Percentiles rank a stretch among this genome's conserved stretches.
phyloP scores from a whole-genome alignment of 192 early-diverging fungal genomes.

The Phycomyces nitens region DNA sequence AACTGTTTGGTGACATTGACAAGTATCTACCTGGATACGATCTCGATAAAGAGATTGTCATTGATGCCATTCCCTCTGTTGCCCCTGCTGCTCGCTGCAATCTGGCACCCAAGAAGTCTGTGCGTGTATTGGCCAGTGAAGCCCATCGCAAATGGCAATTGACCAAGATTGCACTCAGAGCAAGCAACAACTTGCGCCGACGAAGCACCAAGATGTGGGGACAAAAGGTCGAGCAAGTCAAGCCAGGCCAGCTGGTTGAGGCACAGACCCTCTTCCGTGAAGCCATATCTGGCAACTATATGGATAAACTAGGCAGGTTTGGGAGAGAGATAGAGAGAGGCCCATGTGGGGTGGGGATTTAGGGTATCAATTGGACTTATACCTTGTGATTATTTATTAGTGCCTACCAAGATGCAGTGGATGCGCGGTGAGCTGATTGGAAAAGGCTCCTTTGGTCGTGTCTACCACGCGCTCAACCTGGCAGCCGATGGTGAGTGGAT shows the following conservation, averaged over 20 bases:
- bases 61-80: constrained; percentile 16
- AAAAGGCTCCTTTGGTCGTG: constrained; percentile 78
- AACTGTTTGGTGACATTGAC: constrained; percentile 64
- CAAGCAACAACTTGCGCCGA: constrained; percentile 35
- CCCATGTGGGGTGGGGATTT: not conserved
- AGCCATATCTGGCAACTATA: constrained; percentile 5
- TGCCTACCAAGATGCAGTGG: constrained; percentile 57
- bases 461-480: constrained; percentile 72
- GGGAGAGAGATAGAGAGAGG: not conserved
- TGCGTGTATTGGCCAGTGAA: constrained; percentile 49
- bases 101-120: constrained; percentile 44
- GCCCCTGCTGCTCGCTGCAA: constrained; percentile 17
- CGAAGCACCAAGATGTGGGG: constrained; percentile 56
- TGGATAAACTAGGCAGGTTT: constrained; percentile 21
- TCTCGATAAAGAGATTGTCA: constrained; percentile 67
- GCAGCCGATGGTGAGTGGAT: constrained; percentile 67
- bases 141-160: constrained; percentile 34
- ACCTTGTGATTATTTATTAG: constrained; percentile 6
- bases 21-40: constrained; percentile 75
- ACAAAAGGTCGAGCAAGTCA: constrained; percentile 42
- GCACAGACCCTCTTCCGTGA: not conserved
- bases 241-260: constrained; percentile 30
- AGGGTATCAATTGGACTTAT: not conserved
- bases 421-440: constrained; percentile 78
- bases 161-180: constrained; percentile 32